These are phyloP conservation scores for Picea glauca DNA, from an alignment of 75 land plant species.

Conservation along the genomic window DNA sequence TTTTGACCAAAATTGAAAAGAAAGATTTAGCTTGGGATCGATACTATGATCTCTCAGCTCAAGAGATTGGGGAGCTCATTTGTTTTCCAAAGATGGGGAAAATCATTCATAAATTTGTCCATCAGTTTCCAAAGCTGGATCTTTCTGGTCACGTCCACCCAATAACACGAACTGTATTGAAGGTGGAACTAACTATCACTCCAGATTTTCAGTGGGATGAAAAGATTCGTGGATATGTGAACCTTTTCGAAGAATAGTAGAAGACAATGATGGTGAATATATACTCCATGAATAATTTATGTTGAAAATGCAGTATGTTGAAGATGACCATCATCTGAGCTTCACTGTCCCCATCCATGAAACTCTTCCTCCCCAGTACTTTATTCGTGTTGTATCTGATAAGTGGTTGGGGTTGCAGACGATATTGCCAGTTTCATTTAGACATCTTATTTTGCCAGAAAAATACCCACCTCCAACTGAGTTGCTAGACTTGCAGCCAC, in stretches of 20 bases:
- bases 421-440: constrained; percentile 85
- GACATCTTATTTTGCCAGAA: constrained; percentile 88
- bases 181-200: constrained; percentile 85
- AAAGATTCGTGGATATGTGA: constrained; percentile 85
- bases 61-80: constrained; percentile 91
- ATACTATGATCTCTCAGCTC: constrained; percentile 89
- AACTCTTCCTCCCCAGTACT: constrained; percentile 96
- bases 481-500: constrained; percentile 86
- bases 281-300: constrained; percentile 94
- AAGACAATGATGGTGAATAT: constrained; percentile 96
- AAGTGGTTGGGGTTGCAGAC: constrained; percentile 89
- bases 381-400: constrained; percentile 92
- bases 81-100: constrained; percentile 80
- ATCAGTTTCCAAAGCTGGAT: constrained; percentile 89
- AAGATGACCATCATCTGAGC: constrained; percentile 85
- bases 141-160: constrained; percentile 87
- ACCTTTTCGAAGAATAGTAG: constrained; percentile 94
- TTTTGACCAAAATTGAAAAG: constrained; percentile 85
- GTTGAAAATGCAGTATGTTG: constrained; percentile 91
- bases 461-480: constrained; percentile 97
- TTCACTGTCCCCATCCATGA: constrained; percentile 96
- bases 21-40: constrained; percentile 95
- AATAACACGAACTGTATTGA: constrained; percentile 82
- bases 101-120: constrained; percentile 71
- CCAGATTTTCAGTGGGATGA: constrained; percentile 99